phyloP scores from a whole-genome alignment of 257 asterid species.

The Lycium ferocissimum region DNA sequence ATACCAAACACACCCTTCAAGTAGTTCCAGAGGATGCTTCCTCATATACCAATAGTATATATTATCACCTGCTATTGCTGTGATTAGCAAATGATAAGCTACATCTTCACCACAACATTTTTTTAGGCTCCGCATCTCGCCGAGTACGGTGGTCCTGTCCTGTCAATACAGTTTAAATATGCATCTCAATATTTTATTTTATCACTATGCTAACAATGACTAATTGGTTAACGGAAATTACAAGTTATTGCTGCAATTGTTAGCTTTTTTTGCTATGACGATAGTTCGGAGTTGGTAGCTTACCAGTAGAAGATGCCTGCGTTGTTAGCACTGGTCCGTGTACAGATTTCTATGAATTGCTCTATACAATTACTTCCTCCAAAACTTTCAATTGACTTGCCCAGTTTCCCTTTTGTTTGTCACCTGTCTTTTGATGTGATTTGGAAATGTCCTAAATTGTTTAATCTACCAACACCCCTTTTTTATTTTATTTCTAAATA shows the following conservation, averaged over 20 bases:
- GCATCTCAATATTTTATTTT: not conserved
- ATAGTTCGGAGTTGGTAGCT: conserved; percentile 24
- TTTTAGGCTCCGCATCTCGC: conserved; percentile 20
- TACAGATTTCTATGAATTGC: not conserved
- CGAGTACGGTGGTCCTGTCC: not conserved
- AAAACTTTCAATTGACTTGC: not conserved
- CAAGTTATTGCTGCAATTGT: not conserved
- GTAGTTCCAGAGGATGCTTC: conserved; percentile 4
- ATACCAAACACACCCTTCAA: not conserved
- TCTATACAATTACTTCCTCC: not conserved
- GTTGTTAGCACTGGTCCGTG: not conserved
- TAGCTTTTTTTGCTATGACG: not conserved
- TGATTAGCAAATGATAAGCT: not conserved
- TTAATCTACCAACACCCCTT: not conserved
- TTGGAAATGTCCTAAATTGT: not conserved
- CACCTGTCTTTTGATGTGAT: conserved; percentile 21
- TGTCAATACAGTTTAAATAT: not conserved
- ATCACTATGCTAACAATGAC: not conserved
- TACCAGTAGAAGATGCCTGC: not conserved
- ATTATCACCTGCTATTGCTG: conserved; percentile 13
- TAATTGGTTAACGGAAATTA: not conserved
- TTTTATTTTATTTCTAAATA: not conserved
- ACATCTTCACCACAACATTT: not conserved
- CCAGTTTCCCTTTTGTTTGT: not conserved
- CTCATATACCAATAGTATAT: not conserved